Evolutionary conservation across 202 grass and related monocot genomes (phyloP), one percentile per base, ranked within the genome.

Genomic region (Elaeis oleifera): DNA sequence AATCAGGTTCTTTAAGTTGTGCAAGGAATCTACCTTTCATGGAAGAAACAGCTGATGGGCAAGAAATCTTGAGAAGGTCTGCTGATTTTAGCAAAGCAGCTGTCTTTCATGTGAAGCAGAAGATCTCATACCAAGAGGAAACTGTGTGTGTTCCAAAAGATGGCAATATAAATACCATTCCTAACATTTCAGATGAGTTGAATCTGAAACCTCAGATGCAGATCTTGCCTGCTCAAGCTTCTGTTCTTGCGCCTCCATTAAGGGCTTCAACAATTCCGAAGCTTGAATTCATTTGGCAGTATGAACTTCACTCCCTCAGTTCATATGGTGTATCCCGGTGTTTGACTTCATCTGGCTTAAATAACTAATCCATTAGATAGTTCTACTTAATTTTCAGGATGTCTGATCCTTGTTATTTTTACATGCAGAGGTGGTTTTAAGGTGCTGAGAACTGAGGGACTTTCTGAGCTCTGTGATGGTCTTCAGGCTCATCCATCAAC

Each of bases 401-500:
- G 51, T 18, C 31, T 29, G 27, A 72, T 65, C 64, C 23, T 53
- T 68, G 56, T 60, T 60, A 68, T 61, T 54, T 75, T 20, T 73
- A 51, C 67, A 56, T 78, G 5, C 72, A 97, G 94, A 76, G 94
- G 94, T 79, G 77, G 75, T 72, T 99, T 99, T 64, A 84, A 99
- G 74, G 61, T 99, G 23, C 49, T 71, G 74, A 92, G 79, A 61
- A 78, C 68, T 77, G 85, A 74, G 64, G 82, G 49, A 48, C 77
- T 57, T 24, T 77, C 82, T 49, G 79, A 89, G 60, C 63, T 83
- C 39, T 99, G 74, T 72, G 94, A 92, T 76, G 94, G 94, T 66
- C 77, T 99, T 63, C 94, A 99, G 75, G 94, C 85, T 53, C 94
- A 99, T 69, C 80, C 84, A 53, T 92, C 94, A 22, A 84, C 74